Percentiles rank a stretch among this genome's conserved stretches.
Conservation (phyloP, 441 rosid species). For the Corymbia calophylla region DNA sequence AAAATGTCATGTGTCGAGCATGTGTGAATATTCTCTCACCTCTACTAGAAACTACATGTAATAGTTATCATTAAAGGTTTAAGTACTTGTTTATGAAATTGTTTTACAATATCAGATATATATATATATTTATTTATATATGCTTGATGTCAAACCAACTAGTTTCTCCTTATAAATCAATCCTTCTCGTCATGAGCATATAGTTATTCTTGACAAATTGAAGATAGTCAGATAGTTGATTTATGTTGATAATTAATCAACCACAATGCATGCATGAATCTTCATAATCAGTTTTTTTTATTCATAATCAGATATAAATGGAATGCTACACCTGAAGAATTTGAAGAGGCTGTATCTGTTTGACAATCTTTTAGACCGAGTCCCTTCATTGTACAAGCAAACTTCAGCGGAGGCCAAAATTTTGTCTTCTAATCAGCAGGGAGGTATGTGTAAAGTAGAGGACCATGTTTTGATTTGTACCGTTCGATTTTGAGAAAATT, state of each 20-base stretch:
- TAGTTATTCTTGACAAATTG: neutral
- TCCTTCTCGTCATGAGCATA: neutral
- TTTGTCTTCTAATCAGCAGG: neutral
- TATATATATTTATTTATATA: too few species aligned
- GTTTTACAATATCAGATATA: neutral
- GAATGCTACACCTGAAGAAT: neutral
- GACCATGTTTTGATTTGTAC: neutral
- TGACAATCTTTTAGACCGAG: neutral
- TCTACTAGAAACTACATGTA: neutral
- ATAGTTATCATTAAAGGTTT: neutral
- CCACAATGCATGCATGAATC: neutral
- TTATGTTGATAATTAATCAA: neutral
- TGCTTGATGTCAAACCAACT: neutral
- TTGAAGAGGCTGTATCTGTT: neutral
- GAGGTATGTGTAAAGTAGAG: neutral
- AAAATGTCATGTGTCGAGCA: neutral
- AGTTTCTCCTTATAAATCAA: neutral
- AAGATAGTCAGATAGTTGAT: too few species aligned
- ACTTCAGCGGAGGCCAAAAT: neutral
- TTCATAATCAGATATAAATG: neutral
- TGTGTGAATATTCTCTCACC: neutral
- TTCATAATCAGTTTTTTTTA: too few species aligned
- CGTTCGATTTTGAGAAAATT: neutral
- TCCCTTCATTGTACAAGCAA: neutral
- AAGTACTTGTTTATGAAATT: neutral